phyloP scores from a whole-genome alignment of 768 basidiomycete genomes.

The Psilocybe azurescens region DNA sequence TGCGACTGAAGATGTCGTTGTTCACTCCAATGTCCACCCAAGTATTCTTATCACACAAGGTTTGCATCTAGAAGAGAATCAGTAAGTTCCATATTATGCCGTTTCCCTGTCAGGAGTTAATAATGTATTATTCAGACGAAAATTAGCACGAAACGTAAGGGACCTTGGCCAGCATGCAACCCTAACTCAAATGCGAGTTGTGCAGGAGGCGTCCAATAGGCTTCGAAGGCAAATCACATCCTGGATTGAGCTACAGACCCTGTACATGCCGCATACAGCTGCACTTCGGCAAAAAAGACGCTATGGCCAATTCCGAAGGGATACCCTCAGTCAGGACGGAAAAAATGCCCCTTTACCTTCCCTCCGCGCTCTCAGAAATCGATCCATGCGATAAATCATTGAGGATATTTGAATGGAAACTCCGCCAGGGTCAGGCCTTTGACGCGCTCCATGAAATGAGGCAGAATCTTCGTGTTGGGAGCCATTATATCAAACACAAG shows the following conservation, averaged over 20 bases:
- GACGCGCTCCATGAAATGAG: constrained; percentile 25
- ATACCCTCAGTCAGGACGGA: not conserved
- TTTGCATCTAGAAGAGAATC: not conserved
- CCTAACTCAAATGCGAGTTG: constrained; percentile 3
- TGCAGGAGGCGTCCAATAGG: constrained; percentile 8
- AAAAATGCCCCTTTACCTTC: constrained; percentile 11
- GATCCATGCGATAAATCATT: not conserved
- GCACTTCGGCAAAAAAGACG: not conserved
- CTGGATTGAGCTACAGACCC: constrained; percentile 15
- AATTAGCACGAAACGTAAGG: not conserved
- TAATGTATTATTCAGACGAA: constrained; percentile 2
- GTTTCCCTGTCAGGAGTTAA: not conserved
- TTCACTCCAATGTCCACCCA: not conserved
- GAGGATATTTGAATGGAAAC: constrained; percentile 14
- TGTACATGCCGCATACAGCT: constrained; percentile 10
- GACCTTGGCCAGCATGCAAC: constrained; percentile 7
- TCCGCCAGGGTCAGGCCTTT: constrained; percentile 20
- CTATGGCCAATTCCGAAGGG: not conserved
- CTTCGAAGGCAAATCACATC: constrained; percentile 7
- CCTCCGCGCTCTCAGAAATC: not conserved
- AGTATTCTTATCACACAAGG: not conserved
- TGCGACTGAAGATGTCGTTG: not conserved
- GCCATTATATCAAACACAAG: constrained; percentile 12
- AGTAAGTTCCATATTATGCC: not conserved
- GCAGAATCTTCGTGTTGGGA: constrained; percentile 4